A percentile compares a stretch with the other conserved stretches of the same genome.
Conservation (phyloP, 495 filamentous ascomycete genomes). For the Baudoinia panamericana region DNA sequence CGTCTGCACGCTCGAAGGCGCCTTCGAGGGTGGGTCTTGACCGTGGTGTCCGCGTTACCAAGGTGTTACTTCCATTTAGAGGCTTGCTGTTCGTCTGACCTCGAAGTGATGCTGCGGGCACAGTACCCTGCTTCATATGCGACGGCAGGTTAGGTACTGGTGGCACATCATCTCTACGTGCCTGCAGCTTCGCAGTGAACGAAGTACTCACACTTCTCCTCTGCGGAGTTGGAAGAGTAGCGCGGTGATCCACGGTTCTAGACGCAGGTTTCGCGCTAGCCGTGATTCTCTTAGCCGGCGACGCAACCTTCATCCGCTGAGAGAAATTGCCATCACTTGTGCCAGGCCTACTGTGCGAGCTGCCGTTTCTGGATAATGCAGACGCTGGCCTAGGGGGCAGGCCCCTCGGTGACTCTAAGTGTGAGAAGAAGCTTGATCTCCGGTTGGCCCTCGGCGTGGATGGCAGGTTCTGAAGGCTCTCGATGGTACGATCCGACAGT, state of each 20-base stretch:
- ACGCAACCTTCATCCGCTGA: slow-evolving; percentile 25
- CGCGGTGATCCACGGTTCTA: not conserved
- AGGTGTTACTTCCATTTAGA: slow-evolving; percentile 38
- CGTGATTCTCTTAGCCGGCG: slow-evolving; percentile 17
- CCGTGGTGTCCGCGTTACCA: slow-evolving; percentile 37
- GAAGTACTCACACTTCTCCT: slow-evolving; percentile 23
- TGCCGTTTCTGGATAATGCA: slow-evolving; percentile 33
- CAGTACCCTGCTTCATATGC: not conserved
- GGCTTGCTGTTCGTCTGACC: slow-evolving; percentile 6
- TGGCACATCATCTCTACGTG: not conserved
- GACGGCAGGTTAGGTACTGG: not conserved
- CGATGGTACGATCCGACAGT: slow-evolving; percentile 55
- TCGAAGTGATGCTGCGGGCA: not conserved
- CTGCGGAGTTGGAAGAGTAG: too few relatives aligned
- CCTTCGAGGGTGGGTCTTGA: slow-evolving; percentile 43
- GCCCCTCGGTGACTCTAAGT: slow-evolving; percentile 40
- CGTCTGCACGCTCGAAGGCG: slow-evolving; percentile 32
- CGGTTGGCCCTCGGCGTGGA: slow-evolving; percentile 49
- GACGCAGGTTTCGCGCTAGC: slow-evolving; percentile 11
- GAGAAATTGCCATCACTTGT: slow-evolving; percentile 39
- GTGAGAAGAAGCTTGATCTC: slow-evolving; percentile 48
- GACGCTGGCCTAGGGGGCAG: slow-evolving; percentile 44
- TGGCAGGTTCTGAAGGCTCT: slow-evolving; percentile 50
- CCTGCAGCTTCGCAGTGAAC: slow-evolving; percentile 15
- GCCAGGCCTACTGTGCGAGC: slow-evolving; percentile 27